Conservation (phyloP, 176 grass and related monocot species). For the Puccinellia tenuiflora region DNA sequence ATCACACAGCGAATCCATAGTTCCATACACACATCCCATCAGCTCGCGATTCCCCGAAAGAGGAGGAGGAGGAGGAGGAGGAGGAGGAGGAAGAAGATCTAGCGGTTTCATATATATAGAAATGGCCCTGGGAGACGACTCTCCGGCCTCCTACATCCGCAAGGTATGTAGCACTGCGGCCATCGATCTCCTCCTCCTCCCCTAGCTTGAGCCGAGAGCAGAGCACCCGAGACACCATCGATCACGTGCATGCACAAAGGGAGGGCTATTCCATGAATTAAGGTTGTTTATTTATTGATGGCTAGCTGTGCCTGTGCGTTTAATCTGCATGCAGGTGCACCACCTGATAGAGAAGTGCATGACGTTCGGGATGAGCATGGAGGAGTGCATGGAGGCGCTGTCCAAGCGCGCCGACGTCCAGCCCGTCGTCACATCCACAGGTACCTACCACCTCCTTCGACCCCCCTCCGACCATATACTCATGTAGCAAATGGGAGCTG, state of each 20-base stretch:
- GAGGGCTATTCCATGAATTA: background rate
- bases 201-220: no score
- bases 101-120: no score
- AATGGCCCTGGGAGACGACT: slow-evolving; percentile 43
- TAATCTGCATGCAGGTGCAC: slow-evolving; percentile 70
- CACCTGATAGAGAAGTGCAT: slow-evolving; percentile 85
- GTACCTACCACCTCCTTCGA: no score
- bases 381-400: slow-evolving; percentile 78
- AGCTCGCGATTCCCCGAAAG: background rate
- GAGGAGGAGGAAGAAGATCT: slow-evolving; percentile 10
- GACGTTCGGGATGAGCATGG: slow-evolving; percentile 84
- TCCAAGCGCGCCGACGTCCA: slow-evolving; percentile 61
- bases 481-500: no score
- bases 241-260: background rate
- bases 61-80: no score
- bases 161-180: no score
- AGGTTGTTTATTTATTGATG: background rate
- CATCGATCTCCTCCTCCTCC: no score
- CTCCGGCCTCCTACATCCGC: slow-evolving; percentile 66
- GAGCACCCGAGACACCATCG: no score
- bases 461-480: no score
- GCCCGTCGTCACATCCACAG: slow-evolving; percentile 71
- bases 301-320: background rate
- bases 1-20: background rate
- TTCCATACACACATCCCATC: background rate